Evolutionary conservation across 2,329 filamentous ascomycete species (phyloP), one percentile per base, ranked within the genome.

Genomic region (Thermoascus crustaceus): DNA sequence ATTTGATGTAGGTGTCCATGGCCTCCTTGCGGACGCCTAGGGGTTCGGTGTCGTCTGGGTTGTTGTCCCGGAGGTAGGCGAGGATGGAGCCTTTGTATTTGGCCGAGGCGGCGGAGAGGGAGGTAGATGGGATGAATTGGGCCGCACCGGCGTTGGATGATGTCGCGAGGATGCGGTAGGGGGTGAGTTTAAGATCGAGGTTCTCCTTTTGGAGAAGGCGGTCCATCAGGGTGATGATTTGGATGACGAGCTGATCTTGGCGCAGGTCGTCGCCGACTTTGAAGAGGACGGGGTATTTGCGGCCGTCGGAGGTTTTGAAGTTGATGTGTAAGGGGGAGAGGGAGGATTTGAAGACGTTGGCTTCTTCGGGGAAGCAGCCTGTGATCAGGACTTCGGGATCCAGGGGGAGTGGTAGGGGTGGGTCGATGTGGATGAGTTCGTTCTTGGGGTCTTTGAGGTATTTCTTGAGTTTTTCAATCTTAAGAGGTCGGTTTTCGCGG

Each of bases 201-300:
- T 98, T 96, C 56, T 98, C 91, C 54, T 96, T 95, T 40, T 85
- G 85, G 4, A 98, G 73, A 1, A 98, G 76, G 39, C 89, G 85
- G 52, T 98, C 91, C 91, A 98, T 98, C 10, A 98, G 73, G 0
- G 86, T 94, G 57, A 98, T 95, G 53, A 96, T 96, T 53, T 85
- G 91, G 36, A 98, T 93, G 22, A 98, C 89, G 2, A 98, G 76
- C 56, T 98, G 91, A 54, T 98, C 91, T 61, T 98, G 91, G 9
- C 91, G 83, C 34, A 98, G 71, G 56, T 98, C 91, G 55, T 98
- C 91, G 22, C 91, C 91, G 1, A 87, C 87, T 61, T 98, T 98
- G 75, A 98, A 98, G 35, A 96, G 82, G 44, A 98, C 83, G 7
- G 89, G 82, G 55, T 96, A 98, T 40, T 80, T 82, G 24, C 73